Evolutionary conservation across 2,329 filamentous ascomycete genomes (phyloP).

Genomic region (Neofusicoccum kwambonambiense): DNA sequence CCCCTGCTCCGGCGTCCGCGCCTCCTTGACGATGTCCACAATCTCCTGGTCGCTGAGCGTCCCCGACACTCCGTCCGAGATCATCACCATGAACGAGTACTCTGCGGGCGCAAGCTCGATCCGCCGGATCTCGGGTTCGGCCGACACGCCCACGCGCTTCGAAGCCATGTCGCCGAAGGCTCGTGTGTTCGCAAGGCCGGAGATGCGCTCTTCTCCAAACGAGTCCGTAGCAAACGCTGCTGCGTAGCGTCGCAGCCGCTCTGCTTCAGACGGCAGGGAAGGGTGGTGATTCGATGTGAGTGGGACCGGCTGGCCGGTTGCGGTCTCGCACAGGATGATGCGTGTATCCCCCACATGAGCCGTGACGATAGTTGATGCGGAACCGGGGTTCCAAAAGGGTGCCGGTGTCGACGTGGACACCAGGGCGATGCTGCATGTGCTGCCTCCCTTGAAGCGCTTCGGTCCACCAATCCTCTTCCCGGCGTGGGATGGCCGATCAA

Average conservation of each 20-base stretch:
- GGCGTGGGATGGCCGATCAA: slow-evolving; percentile 61
- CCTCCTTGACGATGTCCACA: slow-evolving; percentile 93
- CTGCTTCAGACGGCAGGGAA: slow-evolving; percentile 78
- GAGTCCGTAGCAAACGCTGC: slow-evolving; percentile 89
- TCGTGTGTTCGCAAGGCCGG: slow-evolving; percentile 88
- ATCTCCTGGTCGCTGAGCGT: slow-evolving; percentile 90
- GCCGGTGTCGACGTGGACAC: slow-evolving; percentile 89
- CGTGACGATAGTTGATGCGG: slow-evolving; percentile 77
- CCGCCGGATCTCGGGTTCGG: slow-evolving; percentile 83
- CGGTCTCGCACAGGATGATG: slow-evolving; percentile 83
- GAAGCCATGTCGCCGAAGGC: slow-evolving; percentile 89
- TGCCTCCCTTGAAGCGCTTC: slow-evolving; percentile 86
- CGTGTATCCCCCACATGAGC: slow-evolving; percentile 94
- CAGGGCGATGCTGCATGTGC: slow-evolving; percentile 84
- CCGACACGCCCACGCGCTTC: slow-evolving; percentile 90
- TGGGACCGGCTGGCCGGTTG: slow-evolving; percentile 74
- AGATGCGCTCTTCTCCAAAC: slow-evolving; percentile 95
- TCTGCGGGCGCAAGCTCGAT: slow-evolving; percentile 79
- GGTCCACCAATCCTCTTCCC: slow-evolving; percentile 64
- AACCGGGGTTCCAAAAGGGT: slow-evolving; percentile 92
- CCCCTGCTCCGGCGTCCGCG: slow-evolving; percentile 83
- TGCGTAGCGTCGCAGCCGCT: slow-evolving; percentile 80
- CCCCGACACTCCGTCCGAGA: slow-evolving; percentile 86
- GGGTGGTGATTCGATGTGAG: slow-evolving; percentile 92
- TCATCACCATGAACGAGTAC: slow-evolving; percentile 84